These are phyloP conservation scores for Euphorbia pulcherrima DNA, from an alignment of 345 rosid species.

Conservation along the genomic window DNA sequence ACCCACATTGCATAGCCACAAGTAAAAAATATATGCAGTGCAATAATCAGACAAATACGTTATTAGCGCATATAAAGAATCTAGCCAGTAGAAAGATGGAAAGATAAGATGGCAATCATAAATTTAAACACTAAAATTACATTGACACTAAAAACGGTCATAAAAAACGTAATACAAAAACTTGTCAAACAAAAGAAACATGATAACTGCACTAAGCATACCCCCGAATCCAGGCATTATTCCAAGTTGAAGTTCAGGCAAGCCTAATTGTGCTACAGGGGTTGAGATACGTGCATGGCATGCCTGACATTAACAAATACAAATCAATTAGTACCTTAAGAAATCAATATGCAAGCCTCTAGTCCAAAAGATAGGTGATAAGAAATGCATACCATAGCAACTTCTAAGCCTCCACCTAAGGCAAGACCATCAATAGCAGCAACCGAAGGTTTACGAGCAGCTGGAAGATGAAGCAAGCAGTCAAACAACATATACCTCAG, in stretches of 20 bases:
- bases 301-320: constrained; percentile 39
- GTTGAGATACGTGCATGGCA: constrained; percentile 91
- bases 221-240: constrained; percentile 98
- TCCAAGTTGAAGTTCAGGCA: constrained; percentile 94
- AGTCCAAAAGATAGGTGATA: neutral
- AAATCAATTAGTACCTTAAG: constrained; percentile 13
- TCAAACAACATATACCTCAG: constrained; percentile 2
- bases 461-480: constrained; percentile 38
- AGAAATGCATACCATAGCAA: constrained; percentile 67
- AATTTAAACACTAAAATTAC: neutral
- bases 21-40: neutral
- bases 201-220: constrained; percentile 21
- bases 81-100: neutral
- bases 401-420: constrained; percentile 96
- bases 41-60: neutral
- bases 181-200: constrained; percentile 1
- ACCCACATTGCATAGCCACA: neutral
- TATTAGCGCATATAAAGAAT: neutral
- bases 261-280: constrained; percentile 69
- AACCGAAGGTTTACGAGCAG: constrained; percentile 82
- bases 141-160: constrained; percentile 2
- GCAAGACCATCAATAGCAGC: constrained; percentile 99
- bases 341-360: neutral
- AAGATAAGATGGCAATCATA: neutral
- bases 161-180: neutral